These are phyloP conservation scores for Paraglomus brasilianum DNA, from an alignment of 192 early-diverging fungal species.

Conservation along the genomic window DNA sequence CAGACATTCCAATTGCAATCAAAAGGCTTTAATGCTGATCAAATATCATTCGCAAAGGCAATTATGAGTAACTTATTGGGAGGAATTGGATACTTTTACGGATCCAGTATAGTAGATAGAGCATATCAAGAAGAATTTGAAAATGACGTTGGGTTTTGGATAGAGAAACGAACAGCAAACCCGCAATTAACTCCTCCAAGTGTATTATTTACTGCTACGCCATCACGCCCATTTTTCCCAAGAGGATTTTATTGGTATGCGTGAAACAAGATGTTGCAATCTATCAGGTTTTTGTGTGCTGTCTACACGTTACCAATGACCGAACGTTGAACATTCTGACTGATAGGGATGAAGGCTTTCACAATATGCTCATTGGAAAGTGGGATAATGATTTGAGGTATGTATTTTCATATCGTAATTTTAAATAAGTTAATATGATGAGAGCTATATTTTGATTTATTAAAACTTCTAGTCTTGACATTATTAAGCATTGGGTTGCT, in stretches of 20 bases:
- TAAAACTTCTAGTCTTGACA: conserved; percentile 58
- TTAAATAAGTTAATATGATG: not conserved
- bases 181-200: conserved; percentile 64
- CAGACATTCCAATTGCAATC: conserved; percentile 60
- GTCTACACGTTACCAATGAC: no score
- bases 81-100: conserved; percentile 87
- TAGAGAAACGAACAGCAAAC: conserved; percentile 41
- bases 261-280: not conserved
- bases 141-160: conserved; percentile 48
- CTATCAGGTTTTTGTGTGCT: no score
- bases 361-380: conserved; percentile 75
- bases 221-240: conserved; percentile 92
- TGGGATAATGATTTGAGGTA: conserved; percentile 87
- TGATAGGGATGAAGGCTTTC: conserved; percentile 91
- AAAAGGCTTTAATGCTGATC: conserved; percentile 62
- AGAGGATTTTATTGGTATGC: conserved; percentile 87
- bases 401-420: conserved; percentile 8
- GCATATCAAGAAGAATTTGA: conserved; percentile 63
- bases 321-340: not conserved
- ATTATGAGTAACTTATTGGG: conserved; percentile 83
- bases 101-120: conserved; percentile 69
- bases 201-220: conserved; percentile 77
- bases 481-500: conserved; percentile 75
- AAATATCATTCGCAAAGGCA: conserved; percentile 72
- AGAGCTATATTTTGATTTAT: not conserved